Conservation (phyloP, 1,284 basidiomycete genomes). For the Apiotrichum gracile region DNA sequence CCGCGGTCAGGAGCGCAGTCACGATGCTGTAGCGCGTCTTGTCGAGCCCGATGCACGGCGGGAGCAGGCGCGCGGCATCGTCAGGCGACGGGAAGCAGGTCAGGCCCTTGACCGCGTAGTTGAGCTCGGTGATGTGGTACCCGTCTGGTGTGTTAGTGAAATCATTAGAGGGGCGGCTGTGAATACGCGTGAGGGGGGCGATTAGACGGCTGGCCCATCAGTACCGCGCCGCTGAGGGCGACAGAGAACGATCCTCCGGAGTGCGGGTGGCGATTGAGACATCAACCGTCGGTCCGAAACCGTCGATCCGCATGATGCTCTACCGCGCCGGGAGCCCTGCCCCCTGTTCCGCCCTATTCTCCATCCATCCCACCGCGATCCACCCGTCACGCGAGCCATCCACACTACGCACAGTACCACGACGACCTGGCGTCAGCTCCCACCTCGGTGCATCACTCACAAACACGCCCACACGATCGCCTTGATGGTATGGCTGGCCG, state of each 20-base stretch:
- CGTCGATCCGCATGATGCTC: too few species aligned
- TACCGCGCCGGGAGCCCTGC: background rate
- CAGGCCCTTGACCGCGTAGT: conserved; percentile 73
- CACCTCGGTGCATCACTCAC: conserved; percentile 9
- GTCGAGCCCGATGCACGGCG: conserved; percentile 66
- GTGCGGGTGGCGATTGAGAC: too few species aligned
- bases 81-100: conserved; percentile 54
- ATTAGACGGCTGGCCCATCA: background rate
- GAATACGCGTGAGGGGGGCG: background rate
- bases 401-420: conserved; percentile 40
- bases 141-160: conserved; percentile 32
- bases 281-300: too few species aligned
- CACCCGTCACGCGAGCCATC: background rate
- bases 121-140: conserved; percentile 74
- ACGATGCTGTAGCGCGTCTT: conserved; percentile 69
- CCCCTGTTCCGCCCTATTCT: too few species aligned
- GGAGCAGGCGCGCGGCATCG: conserved; percentile 29
- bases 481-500: background rate
- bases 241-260: too few species aligned
- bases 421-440: conserved; percentile 32
- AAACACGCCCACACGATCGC: conserved; percentile 26
- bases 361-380: background rate
- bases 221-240: too few species aligned
- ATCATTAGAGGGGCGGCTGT: too few species aligned
- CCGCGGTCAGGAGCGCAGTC: conserved; percentile 80